These are phyloP conservation scores for Rhizophlyctis rosea DNA, from an alignment of 192 early-diverging fungal species.

Conservation along the genomic window DNA sequence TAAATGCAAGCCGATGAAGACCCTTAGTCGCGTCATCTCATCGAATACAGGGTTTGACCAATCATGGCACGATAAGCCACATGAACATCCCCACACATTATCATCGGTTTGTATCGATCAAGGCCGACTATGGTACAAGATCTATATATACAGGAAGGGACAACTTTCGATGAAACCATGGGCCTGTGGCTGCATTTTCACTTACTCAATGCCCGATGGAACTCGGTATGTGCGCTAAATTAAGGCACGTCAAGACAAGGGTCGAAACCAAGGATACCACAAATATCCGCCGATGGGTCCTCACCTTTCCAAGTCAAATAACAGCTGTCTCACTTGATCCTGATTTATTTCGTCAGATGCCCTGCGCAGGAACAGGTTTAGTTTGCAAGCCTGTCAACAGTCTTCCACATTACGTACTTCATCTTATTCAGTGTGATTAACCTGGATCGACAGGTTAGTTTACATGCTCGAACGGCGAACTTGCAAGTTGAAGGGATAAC, in stretches of 20 bases:
- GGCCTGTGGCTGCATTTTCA: no score
- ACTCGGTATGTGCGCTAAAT: slow-evolving; percentile 27
- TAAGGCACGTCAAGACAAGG: background rate
- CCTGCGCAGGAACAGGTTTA: slow-evolving; percentile 16
- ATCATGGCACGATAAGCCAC: no score
- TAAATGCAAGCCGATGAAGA: no score
- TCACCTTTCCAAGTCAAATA: slow-evolving; percentile 85
- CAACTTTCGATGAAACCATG: no score
- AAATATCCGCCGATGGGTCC: slow-evolving; percentile 12
- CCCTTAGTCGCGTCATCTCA: no score
- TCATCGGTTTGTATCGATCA: no score
- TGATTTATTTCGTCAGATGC: slow-evolving; percentile 81
- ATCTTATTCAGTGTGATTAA: slow-evolving; percentile 85
- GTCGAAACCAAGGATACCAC: slow-evolving; percentile 76
- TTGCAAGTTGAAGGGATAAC: background rate
- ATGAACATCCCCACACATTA: no score
- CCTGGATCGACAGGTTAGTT: slow-evolving; percentile 20
- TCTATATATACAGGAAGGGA: no score
- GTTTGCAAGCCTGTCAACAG: background rate
- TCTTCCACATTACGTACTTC: slow-evolving; percentile 50
- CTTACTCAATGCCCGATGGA: slow-evolving; percentile 28
- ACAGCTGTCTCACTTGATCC: slow-evolving; percentile 84
- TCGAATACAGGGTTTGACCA: no score
- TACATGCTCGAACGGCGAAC: background rate
- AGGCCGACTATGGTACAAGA: no score